Evolutionary conservation across 805 yeast genomes (phyloP), one percentile per base, ranked within the genome.

Genomic region (Blastobotrys parvus): DNA sequence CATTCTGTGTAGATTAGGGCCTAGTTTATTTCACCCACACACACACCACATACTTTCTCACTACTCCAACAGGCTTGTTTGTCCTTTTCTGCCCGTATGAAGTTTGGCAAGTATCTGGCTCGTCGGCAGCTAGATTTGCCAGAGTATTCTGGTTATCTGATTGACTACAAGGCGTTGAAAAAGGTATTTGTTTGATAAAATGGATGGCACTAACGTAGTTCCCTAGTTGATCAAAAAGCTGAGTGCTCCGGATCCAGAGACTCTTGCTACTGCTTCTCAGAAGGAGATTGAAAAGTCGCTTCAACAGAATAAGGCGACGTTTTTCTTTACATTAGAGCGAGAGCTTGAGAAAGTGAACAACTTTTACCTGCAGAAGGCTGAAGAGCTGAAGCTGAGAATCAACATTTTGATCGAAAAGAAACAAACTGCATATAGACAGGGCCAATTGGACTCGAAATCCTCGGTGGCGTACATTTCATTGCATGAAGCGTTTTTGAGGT

Each of bases 51-150:
- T 11, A 11, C 11, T 8, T 25, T 11, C 11, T 8, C 29, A 25
- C 29, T 25, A 25, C 11, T 25, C 29, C 29, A 7, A 25, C 11
- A 25, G 29, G 10, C 29, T 25, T 25, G 7, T 25, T 25, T 25
- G 11, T 25, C 11, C 29, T 25, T 25, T 25, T 11, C 29, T 25
- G 29, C 11, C 10, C 29, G 21, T 20, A 68, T 68, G 98, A 92
- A 92, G 71, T 92, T 88, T 63, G 98, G 98, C 41, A 92, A 92
- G 64, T 85, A 87, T 59, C 71, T 92, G 60, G 97, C 95, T 50
- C 83, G 94, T 35, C 78, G 97, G 60, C 96, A 88, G 65, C 71
- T 92, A 53, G 97, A 90, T 62, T 70, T 90, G 46, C 97, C 97
- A 8, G 98, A 92, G 63, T 92, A 92, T 62, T 79, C 94, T 39